Percentiles rank a stretch among this genome's conserved stretches.
Evolutionary conservation across 257 asterid genomes (phyloP).

Genomic region (Striga asiatica): DNA sequence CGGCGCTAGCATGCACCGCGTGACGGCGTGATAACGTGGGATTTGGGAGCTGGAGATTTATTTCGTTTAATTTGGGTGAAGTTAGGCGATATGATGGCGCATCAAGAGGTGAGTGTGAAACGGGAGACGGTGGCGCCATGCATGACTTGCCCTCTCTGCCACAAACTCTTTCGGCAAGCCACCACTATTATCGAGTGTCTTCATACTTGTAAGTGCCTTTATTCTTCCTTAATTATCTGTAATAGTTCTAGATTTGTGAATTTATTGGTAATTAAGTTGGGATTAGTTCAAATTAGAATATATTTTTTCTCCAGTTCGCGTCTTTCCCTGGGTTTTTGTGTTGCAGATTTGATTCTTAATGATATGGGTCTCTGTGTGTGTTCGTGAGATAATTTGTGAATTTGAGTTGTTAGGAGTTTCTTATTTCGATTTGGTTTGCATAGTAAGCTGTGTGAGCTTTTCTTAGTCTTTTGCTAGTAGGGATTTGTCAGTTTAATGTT

Average conservation of each 20-base stretch:
- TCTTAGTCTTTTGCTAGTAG: neutral
- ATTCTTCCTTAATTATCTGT: neutral
- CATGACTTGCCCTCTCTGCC: conserved; percentile 57
- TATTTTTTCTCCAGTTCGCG: no score
- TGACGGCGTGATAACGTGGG: no score
- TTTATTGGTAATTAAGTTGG: conserved; percentile 1
- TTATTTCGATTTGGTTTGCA: neutral
- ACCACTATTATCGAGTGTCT: conserved; percentile 56
- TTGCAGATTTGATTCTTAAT: no score
- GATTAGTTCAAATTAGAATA: no score
- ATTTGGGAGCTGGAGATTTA: neutral
- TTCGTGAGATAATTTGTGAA: neutral
- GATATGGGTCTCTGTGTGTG: no score
- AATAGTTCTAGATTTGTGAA: conserved; percentile 10
- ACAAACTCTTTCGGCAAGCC: conserved; percentile 43
- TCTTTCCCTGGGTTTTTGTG: no score
- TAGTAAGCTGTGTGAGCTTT: neutral
- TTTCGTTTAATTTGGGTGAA: conserved; percentile 19
- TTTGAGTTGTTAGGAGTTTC: conserved; percentile 3
- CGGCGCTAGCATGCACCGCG: no score
- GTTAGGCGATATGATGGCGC: conserved; percentile 31
- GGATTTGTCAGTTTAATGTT: neutral
- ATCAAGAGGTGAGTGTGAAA: conserved; percentile 25
- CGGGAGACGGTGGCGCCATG: conserved; percentile 45
- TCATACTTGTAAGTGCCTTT: conserved; percentile 40